Evolutionary conservation across 2,329 filamentous ascomycete genomes (phyloP).

Genomic region (Pseudopyrenochaeta lycopersici): DNA sequence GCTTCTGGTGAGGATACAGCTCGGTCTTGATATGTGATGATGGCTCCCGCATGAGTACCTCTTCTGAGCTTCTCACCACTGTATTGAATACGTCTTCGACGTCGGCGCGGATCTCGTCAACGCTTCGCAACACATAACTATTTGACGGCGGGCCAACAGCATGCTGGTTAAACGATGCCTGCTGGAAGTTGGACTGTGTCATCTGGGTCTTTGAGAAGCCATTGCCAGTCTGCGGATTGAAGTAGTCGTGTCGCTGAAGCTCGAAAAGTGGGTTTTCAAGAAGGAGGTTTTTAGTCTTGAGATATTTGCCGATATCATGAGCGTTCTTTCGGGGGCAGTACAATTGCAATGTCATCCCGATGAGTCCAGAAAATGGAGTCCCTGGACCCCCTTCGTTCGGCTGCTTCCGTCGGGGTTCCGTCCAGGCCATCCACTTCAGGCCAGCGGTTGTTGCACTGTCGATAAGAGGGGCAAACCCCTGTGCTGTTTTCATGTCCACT

Average conservation of each 20-base stretch:
- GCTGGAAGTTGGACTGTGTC: constrained; percentile 21
- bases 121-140: constrained; percentile 44
- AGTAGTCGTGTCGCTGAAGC: constrained; percentile 72
- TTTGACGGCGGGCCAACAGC: constrained; percentile 10
- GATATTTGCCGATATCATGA: constrained; percentile 70
- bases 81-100: constrained; percentile 89
- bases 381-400: constrained; percentile 62
- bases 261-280: constrained; percentile 70
- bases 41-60: constrained; percentile 77
- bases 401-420: constrained; percentile 71
- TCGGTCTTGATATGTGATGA: constrained; percentile 69
- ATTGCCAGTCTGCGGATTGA: constrained; percentile 73
- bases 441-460: constrained; percentile 68
- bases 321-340: constrained; percentile 78
- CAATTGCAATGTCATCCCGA: constrained; percentile 74
- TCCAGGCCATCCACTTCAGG: constrained; percentile 76
- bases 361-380: constrained; percentile 28
- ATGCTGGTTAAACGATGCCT: constrained; percentile 8
- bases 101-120: constrained; percentile 86
- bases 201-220: constrained; percentile 23
- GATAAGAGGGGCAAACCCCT: constrained; percentile 75
- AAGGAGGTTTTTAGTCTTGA: constrained; percentile 72
- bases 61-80: constrained; percentile 73
- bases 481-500: constrained; percentile 74
- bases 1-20: constrained; percentile 86